Evolutionary conservation across 208 protist species (phyloP).

Genomic region (Wallacemonas sp.): DNA sequence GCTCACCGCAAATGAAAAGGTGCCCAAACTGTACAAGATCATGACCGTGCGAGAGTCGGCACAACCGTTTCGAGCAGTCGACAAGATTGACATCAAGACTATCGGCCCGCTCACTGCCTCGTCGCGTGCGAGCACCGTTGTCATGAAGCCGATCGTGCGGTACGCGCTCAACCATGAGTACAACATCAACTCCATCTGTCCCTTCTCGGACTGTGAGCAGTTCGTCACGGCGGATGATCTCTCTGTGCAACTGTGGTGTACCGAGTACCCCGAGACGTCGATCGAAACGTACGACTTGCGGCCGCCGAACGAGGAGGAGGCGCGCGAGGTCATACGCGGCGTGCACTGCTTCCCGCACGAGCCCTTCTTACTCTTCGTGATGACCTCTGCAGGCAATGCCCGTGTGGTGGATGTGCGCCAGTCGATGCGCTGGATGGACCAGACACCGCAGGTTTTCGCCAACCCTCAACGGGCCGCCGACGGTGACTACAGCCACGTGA

Average conservation of each 20-base stretch:
- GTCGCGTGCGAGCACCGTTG: slow-evolving; percentile 34
- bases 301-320: slow-evolving; percentile 52
- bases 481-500: slow-evolving; percentile 47
- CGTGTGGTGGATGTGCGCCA: slow-evolving; percentile 81
- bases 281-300: slow-evolving; percentile 78
- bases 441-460: slow-evolving; percentile 57
- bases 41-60: slow-evolving; percentile 61
- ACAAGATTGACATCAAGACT: slow-evolving; percentile 53
- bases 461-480: slow-evolving; percentile 47
- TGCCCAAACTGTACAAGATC: slow-evolving; percentile 86
- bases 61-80: slow-evolving; percentile 58
- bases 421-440: slow-evolving; percentile 64
- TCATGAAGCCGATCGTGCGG: slow-evolving; percentile 66
- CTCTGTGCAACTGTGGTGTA: slow-evolving; percentile 84
- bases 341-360: slow-evolving; percentile 72
- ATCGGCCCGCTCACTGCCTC: slow-evolving; percentile 46
- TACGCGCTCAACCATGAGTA: slow-evolving; percentile 87
- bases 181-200: slow-evolving; percentile 82
- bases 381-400: slow-evolving; percentile 68
- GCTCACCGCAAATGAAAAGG: slow-evolving; percentile 82
- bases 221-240: slow-evolving; percentile 87
- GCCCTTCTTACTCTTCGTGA: slow-evolving; percentile 82
- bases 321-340: slow-evolving; percentile 55
- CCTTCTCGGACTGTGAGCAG: slow-evolving; percentile 63
- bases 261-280: slow-evolving; percentile 81